Conservation (phyloP, 768 basidiomycete genomes). For the Pleurotus tuber-regium region DNA sequence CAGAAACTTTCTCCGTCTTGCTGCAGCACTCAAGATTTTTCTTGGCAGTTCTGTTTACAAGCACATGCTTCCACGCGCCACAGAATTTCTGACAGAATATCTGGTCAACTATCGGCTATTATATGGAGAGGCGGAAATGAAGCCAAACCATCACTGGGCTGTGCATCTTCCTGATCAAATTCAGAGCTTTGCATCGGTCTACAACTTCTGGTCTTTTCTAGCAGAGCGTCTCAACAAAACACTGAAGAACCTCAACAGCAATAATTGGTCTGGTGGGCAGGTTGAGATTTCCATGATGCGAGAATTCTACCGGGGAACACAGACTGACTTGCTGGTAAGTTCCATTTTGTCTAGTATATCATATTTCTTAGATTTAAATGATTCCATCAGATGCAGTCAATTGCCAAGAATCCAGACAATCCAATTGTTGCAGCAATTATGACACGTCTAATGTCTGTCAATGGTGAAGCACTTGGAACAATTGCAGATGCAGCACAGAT, state of each 20-base stretch:
- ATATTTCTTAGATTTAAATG: not conserved
- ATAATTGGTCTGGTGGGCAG: slow-evolving; percentile 25
- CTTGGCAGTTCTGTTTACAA: slow-evolving; percentile 11
- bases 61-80: slow-evolving; percentile 6
- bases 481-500: slow-evolving; percentile 14
- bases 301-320: slow-evolving; percentile 16
- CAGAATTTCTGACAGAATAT: slow-evolving; percentile 9
- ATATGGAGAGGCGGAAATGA: slow-evolving; percentile 22
- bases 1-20: slow-evolving; percentile 18
- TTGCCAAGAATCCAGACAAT: not conserved
- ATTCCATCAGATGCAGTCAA: not conserved
- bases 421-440: not conserved
- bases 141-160: slow-evolving; percentile 29
- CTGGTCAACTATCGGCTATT: slow-evolving; percentile 15
- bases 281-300: slow-evolving; percentile 29
- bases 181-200: slow-evolving; percentile 22
- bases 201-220: slow-evolving; percentile 28
- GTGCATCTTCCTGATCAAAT: slow-evolving; percentile 24
- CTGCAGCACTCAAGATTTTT: slow-evolving; percentile 18
- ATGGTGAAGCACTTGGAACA: slow-evolving; percentile 14
- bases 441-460: not conserved
- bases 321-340: slow-evolving; percentile 15
- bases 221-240: slow-evolving; percentile 27
- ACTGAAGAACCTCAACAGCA: slow-evolving; percentile 25
- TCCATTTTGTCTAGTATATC: not conserved